A percentile compares a stretch with the other conserved stretches of the same genome.
Evolutionary conservation across 768 basidiomycete species (phyloP).

Genomic region (Myochromella boudieri): DNA sequence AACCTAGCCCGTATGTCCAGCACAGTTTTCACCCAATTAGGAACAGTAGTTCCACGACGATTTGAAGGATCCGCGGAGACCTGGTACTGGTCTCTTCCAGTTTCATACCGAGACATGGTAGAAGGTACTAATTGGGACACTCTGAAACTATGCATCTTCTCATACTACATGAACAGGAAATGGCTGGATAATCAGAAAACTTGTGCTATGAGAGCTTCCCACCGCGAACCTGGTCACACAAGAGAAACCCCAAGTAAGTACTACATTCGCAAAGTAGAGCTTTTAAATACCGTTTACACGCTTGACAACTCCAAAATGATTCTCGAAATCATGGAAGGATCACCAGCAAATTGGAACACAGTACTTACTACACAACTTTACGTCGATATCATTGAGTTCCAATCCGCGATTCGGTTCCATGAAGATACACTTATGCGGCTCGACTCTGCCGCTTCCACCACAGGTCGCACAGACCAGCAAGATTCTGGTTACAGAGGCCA

Average conservation of each 20-base stretch:
- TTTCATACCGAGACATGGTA: not conserved
- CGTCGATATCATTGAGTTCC: no score
- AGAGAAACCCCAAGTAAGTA: conserved; percentile 33
- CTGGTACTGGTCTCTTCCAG: not conserved
- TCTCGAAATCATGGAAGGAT: no score
- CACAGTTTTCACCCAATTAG: no score
- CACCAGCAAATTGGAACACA: not conserved
- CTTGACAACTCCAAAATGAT: no score
- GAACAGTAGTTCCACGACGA: no score
- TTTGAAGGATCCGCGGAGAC: no score
- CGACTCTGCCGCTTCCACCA: not conserved
- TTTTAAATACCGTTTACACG: no score
- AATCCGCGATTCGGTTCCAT: not conserved
- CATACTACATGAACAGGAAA: conserved; percentile 32
- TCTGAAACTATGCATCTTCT: conserved; percentile 23
- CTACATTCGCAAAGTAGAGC: conserved; percentile 27
- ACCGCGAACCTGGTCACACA: conserved; percentile 24
- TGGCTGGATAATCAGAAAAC: conserved; percentile 28
- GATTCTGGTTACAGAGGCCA: not conserved
- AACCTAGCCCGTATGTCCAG: no score
- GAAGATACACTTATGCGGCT: not conserved
- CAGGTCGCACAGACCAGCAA: not conserved
- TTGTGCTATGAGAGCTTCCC: conserved; percentile 23
- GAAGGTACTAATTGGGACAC: no score
- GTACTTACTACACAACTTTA: not conserved